Evolutionary conservation across 768 basidiomycete species (phyloP).

Genomic region (Mrakia hoshinonis): DNA sequence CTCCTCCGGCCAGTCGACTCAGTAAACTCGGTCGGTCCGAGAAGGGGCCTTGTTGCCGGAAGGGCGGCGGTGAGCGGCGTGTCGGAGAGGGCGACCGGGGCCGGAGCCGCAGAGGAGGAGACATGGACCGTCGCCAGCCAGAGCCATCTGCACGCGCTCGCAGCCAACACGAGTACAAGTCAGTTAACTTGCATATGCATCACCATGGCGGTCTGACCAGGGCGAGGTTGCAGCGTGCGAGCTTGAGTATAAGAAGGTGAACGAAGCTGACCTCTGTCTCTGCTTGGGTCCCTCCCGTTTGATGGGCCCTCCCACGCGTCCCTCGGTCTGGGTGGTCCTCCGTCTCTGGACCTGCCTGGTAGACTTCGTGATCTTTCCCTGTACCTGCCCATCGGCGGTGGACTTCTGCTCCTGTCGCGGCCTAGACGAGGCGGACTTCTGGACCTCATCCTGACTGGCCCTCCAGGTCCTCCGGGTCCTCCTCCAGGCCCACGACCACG

Average conservation of each 20-base stretch:
- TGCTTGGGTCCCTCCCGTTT: not conserved
- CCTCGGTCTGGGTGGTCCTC: not conserved
- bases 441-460: not conserved
- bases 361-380: not conserved
- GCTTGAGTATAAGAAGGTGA: no score
- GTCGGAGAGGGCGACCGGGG: not conserved
- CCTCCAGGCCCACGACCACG: not conserved
- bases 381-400: not conserved
- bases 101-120: not conserved
- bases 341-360: not conserved
- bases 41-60: not conserved
- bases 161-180: not conserved
- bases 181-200: not conserved
- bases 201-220: no score
- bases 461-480: not conserved
- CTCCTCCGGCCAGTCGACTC: constrained; percentile 5
- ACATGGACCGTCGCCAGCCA: constrained; percentile 2
- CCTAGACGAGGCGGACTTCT: not conserved
- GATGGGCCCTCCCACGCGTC: not conserved
- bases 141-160: not conserved
- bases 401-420: not conserved
- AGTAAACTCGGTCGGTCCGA: constrained; percentile 1
- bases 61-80: not conserved
- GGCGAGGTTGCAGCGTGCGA: no score
- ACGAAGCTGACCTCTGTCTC: not conserved